These are phyloP conservation scores for Globisporangium polare DNA, from an alignment of 352 stramenopile species.

Conservation along the genomic window DNA sequence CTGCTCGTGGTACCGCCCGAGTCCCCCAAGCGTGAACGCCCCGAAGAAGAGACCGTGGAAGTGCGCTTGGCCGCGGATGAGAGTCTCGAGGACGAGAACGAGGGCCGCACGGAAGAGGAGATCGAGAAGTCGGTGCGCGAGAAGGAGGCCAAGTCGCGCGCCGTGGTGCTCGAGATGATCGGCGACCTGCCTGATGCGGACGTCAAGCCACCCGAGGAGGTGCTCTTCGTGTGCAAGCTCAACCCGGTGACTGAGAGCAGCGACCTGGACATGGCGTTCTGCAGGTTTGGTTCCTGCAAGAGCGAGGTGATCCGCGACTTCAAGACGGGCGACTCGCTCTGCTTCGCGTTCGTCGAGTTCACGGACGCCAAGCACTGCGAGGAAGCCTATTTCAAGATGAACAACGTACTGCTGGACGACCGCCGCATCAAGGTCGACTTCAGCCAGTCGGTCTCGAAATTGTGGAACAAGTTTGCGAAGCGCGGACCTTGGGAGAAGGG, in stretches of 20 bases:
- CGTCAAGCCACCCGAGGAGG: conserved; percentile 96
- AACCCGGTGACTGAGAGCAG: conserved; percentile 93
- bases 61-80: conserved; percentile 89
- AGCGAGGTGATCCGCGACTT: conserved; percentile 96
- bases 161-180: conserved; percentile 99
- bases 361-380: conserved; percentile 91
- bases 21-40: conserved; percentile 87
- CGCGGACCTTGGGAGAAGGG: conserved; percentile 52
- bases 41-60: conserved; percentile 90
- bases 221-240: conserved; percentile 98
- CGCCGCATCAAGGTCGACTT: conserved; percentile 96
- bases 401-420: conserved; percentile 99
- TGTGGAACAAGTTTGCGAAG: conserved; percentile 92
- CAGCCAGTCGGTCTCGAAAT: conserved; percentile 96
- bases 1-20: conserved; percentile 66
- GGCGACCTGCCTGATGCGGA: conserved; percentile 97
- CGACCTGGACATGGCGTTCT: conserved; percentile 95
- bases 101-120: conserved; percentile 80
- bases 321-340: conserved; percentile 96
- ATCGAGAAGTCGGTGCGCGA: conserved; percentile 85
- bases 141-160: conserved; percentile 93
- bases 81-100: conserved; percentile 66
- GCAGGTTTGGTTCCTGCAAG: conserved; percentile 84
- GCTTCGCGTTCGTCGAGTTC: conserved; percentile 99
- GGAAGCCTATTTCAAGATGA: conserved; percentile 99